These are phyloP conservation scores for Fusarium musae DNA, from an alignment of 2,329 filamentous ascomycete genomes.

Conservation along the genomic window DNA sequence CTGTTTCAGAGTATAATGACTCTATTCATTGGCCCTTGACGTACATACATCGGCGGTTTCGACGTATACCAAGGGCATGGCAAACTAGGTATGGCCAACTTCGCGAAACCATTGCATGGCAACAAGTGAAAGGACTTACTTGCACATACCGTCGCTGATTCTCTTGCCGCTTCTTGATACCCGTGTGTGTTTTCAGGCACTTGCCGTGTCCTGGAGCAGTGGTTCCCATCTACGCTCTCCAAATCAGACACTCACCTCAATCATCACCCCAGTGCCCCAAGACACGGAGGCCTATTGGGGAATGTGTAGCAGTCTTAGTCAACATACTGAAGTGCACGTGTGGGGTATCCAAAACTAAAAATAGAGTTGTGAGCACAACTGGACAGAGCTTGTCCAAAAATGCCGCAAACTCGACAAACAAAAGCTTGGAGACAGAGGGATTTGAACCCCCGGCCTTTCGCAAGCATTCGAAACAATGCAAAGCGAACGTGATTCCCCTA, in stretches of 20 bases:
- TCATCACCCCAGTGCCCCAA: neutral
- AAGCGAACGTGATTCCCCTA: conserved; percentile 46
- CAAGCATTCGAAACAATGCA: conserved; percentile 37
- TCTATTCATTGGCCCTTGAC: no score
- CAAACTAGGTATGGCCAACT: neutral
- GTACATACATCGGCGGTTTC: neutral
- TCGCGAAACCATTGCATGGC: neutral
- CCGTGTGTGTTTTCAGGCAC: no score
- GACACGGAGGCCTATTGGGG: neutral
- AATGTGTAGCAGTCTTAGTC: neutral
- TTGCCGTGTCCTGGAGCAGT: neutral
- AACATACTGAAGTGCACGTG: neutral
- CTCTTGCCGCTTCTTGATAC: neutral
- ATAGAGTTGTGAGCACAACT: neutral
- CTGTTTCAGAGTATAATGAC: neutral
- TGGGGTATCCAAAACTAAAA: neutral
- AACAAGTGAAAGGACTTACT: neutral
- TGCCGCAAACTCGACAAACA: neutral
- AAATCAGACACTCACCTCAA: neutral
- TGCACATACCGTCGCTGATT: neutral
- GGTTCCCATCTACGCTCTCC: neutral
- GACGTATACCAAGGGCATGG: neutral
- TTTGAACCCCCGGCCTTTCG: conserved; percentile 47
- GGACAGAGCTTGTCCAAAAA: neutral
- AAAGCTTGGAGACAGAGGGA: conserved; percentile 45